Base-by-base conservation (phyloP, 2,329 filamentous ascomycete genomes). In the Plectosphaerella cucumerina region DNA sequence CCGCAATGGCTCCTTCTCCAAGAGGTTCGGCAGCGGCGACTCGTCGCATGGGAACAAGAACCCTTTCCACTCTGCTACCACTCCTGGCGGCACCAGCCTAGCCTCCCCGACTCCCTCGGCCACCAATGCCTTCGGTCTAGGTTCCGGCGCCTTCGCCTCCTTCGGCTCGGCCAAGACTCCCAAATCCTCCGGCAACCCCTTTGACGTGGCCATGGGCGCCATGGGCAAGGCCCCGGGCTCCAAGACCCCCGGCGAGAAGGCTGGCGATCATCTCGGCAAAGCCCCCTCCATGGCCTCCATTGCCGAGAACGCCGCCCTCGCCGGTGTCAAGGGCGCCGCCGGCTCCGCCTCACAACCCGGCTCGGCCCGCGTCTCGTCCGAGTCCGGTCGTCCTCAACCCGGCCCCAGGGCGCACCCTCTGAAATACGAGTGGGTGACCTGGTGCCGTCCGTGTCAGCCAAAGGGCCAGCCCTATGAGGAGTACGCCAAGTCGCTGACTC, bases 81-180 rank as follows among this genome's bases (percentile, higher is more conserved):
- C 87, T 53, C 82, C 87, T 62, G 84, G 82, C 54, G 81, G 79
- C 47, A 82, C 81, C 51, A 82, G 82, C 52, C 75, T 91, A 50
- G 80, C 86, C 34, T 93, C 90, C 10, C 90, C 91, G 14, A 90
- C 87, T 12, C 80, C 82, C 49, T 81, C 81, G 60, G 90, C 89
- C 50, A 91, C 90, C 17, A 92, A 87, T 62, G 92, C 93, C 52
- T 99, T 99, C 71, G 92, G 91, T 47, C 77, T 99, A 54, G 94
- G 94, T 39, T 95, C 90, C 17, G 94, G 94, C 60, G 94, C 94
- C 50, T 99, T 99, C 68, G 93, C 93, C 37, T 95, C 92, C n/a
- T 95, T 95, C 69, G 92, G 93, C 21, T 82, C 87, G 31, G 80
- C 82, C 33, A 96, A 96, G 75, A 92, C 91, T 2, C 89, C 91